Evolutionary conservation across 257 asterid species (phyloP), one percentile per base, ranked within the genome.

Genomic region (Hygrophila difformis): DNA sequence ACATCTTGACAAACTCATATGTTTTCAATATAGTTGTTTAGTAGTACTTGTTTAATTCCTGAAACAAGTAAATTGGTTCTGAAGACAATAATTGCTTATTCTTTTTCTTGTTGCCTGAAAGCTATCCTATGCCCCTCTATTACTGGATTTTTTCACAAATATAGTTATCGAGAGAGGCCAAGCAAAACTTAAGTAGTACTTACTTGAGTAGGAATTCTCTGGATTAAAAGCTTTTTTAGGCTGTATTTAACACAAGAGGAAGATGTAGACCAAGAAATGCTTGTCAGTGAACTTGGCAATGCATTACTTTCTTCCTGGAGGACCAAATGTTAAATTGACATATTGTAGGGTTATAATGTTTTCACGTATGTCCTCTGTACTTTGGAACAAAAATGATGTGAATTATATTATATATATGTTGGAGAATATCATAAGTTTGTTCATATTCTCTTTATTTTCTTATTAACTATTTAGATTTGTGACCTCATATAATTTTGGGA

Each of bases 51-150:
- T n/a, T n/a, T n/a, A 35, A 22, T 12, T 34, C 33, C 19, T 6
- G 8, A 55, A 28, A 55, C 9, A 10, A 24, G 9, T 45, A 6
- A 43, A 44, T 26, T 51, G 11, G 16, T 36, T 31, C 16, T 29
- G 60, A 51, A 50, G 41, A 50, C 51, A 45, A 51, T 51, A 14
- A 18, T 11, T 16, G 9, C 33, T 52, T 20, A 31, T 48, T 14
- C 33, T 16, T 17, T 49, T 9, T 49, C 11, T 2, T 49, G 42
- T n/a, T n/a, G n/a, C n/a, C n/a, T n/a, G n/a, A n/a, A n/a, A n/a
- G n/a, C n/a, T n/a, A n/a, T n/a, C n/a, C 3, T 36, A 41, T 4
- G 52, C 34, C 21, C 38, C 61, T 33, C 13, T 39, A 29, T 6
- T n/a, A 43, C 46, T 47, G 6, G 24, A 34, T 55, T 34, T 33